Evolutionary conservation across 2,329 filamentous ascomycete genomes (phyloP).

Genomic region (Penicillium sclerotigenum): DNA sequence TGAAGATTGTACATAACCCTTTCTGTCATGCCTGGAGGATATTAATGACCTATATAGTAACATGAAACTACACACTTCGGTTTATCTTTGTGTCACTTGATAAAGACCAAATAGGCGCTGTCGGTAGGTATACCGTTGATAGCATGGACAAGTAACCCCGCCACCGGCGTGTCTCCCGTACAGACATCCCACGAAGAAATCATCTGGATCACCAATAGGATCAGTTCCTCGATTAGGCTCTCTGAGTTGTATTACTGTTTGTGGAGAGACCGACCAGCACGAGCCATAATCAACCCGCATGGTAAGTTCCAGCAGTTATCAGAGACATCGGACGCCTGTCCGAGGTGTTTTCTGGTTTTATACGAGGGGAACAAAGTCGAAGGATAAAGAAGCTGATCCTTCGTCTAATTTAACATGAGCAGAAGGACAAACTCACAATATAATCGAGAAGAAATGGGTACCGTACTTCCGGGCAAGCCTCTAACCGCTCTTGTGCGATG

Average conservation of each 20-base stretch:
- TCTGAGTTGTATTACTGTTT: not conserved
- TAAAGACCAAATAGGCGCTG: not conserved
- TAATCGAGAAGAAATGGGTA: not conserved
- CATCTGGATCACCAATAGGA: slow-evolving; percentile 1
- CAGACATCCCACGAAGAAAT: not conserved
- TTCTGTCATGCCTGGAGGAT: not conserved
- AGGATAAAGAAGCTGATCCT: slow-evolving; percentile 6
- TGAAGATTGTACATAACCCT: not conserved
- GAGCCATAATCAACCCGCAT: slow-evolving; percentile 1
- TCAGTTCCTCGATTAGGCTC: not conserved
- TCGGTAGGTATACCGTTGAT: slow-evolving; percentile 7
- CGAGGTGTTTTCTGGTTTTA: not conserved
- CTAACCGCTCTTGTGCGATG: slow-evolving; percentile 1
- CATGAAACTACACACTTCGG: not conserved
- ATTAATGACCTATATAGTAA: not conserved
- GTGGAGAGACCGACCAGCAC: not conserved
- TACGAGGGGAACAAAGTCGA: not conserved
- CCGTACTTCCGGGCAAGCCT: slow-evolving; percentile 2
- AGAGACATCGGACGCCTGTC: slow-evolving; percentile 2
- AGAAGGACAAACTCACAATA: not conserved
- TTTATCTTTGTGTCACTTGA: not conserved
- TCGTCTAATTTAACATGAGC: not conserved
- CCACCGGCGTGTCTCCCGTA: slow-evolving; percentile 8
- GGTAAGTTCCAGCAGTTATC: not conserved
- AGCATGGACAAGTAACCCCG: slow-evolving; percentile 1